Evolutionary conservation across 1,284 basidiomycete genomes (phyloP), one percentile per base, ranked within the genome.

Genomic region (Caloboletus inedulis): DNA sequence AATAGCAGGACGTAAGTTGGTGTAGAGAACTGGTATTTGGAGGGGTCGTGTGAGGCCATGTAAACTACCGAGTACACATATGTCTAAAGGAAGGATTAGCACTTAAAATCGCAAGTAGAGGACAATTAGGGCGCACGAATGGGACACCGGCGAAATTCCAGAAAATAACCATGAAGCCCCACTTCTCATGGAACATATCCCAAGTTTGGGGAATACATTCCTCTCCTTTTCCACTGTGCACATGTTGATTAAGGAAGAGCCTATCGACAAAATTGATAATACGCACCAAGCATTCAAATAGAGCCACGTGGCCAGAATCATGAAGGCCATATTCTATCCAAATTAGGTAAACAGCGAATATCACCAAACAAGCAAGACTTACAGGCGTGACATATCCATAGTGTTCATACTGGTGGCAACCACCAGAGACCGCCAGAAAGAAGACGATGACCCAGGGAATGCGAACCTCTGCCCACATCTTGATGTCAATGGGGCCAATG

Each of bases 191-290:
- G 75, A 87, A 95, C 92, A 98, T 97, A 67, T 98, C 94, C 96
- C 96, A 98, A 10, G 96, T 99, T 70, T 98, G 95, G 18, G 97
- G 97, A 59, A 99, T 99, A 72, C 94, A 96, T 68, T 99, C 94
- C 67, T 95, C 92, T 50, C 88, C 93, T 71, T 95, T 95, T 58
- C 82, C 89, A 61, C 71, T 74, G 51, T 18, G 45, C 14, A 34
- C 18, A 7, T n/a, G 7, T 47, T 51, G 41, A 55, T 43, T 29
- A 27, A 43, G 8, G 8, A 41, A 40, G 12, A 21, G n/a, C n/a
- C 4, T 3, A 30, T 0, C 4, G 12, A 19, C 13, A 30, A 29
- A 19, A 5, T 19, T 8, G 7, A 44, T 5, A 7, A 29, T 9
- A 62, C 78, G 50, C 61, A 89, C 87, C 94, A 99, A 45, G 96